A percentile compares a stretch with the other conserved stretches of the same genome.
phyloP scores from a whole-genome alignment of 495 filamentous ascomycete species.

The Penicillium parvum region DNA sequence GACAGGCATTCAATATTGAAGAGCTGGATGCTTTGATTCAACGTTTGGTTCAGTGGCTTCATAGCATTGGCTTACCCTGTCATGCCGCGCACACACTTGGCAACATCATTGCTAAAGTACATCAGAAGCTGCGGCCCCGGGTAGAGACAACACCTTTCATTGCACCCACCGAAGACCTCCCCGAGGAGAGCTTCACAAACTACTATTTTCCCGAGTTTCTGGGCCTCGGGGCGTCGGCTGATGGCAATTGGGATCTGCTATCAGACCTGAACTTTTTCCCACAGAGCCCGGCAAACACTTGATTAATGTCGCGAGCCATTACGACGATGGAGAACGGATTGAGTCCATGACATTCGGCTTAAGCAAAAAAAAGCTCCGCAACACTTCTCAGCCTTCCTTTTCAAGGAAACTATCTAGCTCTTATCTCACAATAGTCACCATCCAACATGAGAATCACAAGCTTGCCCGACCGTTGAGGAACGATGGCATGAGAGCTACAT shows the following conservation, averaged over 20 bases:
- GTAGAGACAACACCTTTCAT: constrained; percentile 9
- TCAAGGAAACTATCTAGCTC: no score
- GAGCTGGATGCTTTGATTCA: constrained; percentile 31
- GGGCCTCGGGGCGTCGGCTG: constrained; percentile 20
- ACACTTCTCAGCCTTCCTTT: no score
- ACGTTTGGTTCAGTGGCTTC: constrained; percentile 38
- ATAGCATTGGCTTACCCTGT: constrained; percentile 40
- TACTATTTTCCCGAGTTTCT: constrained; percentile 32
- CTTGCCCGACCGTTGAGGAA: no score
- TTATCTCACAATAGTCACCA: no score
- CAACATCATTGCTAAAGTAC: constrained; percentile 31
- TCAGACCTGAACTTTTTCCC: constrained; percentile 24
- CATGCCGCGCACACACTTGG: constrained; percentile 43
- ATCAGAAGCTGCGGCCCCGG: constrained; percentile 17
- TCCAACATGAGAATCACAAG: no score
- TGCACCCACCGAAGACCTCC: constrained; percentile 9
- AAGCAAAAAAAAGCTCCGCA: no score
- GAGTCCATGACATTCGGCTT: no score
- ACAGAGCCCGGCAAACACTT: constrained; percentile 7
- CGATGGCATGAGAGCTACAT: no score
- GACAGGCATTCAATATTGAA: constrained; percentile 20
- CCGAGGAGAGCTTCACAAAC: constrained; percentile 17
- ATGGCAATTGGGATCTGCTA: constrained; percentile 27
- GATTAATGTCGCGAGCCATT: neutral
- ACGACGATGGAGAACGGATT: neutral